Percentiles rank a stretch among this genome's conserved stretches.
Conservation (phyloP, 495 filamentous ascomycete genomes). For the Penicillium tannophilum region DNA sequence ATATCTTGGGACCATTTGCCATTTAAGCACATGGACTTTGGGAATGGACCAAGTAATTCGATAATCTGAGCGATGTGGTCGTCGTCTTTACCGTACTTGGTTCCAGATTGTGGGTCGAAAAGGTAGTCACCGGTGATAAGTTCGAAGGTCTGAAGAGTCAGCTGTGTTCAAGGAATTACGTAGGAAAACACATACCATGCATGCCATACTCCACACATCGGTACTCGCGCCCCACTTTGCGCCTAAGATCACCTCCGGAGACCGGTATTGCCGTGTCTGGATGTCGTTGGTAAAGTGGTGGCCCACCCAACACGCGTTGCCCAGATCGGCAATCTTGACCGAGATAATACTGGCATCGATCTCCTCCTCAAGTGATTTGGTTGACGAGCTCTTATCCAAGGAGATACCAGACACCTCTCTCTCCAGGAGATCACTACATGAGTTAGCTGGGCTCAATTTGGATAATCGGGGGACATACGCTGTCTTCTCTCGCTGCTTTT, state of each 20-base stretch:
- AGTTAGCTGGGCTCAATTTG: neutral
- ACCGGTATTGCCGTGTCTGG: slow-evolving; percentile 95
- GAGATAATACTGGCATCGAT: slow-evolving; percentile 77
- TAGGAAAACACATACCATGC: slow-evolving; percentile 69
- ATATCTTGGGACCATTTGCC: slow-evolving; percentile 99
- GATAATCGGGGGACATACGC: slow-evolving; percentile 62
- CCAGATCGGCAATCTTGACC: slow-evolving; percentile 98
- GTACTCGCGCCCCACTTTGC: slow-evolving; percentile 98
- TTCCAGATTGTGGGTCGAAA: slow-evolving; percentile 97
- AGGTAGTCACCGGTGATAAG: slow-evolving; percentile 98
- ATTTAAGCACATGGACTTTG: slow-evolving; percentile 82
- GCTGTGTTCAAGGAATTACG: neutral
- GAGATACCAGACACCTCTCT: slow-evolving; percentile 95
- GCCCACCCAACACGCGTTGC: slow-evolving; percentile 97
- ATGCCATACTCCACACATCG: slow-evolving; percentile 99
- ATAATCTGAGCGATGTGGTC: slow-evolving; percentile 99
- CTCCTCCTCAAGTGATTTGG: slow-evolving; percentile 46
- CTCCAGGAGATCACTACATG: slow-evolving; percentile 77
- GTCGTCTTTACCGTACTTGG: slow-evolving; percentile 99
- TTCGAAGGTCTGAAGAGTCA: slow-evolving; percentile 76
- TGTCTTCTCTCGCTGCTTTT: slow-evolving; percentile 90
- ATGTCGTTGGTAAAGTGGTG: slow-evolving; percentile 99
- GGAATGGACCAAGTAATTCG: slow-evolving; percentile 92
- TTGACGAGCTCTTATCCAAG: slow-evolving; percentile 68
- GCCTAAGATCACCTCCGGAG: slow-evolving; percentile 94